Percentiles rank a stretch among this genome's conserved stretches.
phyloP scores from a whole-genome alignment of 768 basidiomycete species.

The Pleurotus sapidus region DNA sequence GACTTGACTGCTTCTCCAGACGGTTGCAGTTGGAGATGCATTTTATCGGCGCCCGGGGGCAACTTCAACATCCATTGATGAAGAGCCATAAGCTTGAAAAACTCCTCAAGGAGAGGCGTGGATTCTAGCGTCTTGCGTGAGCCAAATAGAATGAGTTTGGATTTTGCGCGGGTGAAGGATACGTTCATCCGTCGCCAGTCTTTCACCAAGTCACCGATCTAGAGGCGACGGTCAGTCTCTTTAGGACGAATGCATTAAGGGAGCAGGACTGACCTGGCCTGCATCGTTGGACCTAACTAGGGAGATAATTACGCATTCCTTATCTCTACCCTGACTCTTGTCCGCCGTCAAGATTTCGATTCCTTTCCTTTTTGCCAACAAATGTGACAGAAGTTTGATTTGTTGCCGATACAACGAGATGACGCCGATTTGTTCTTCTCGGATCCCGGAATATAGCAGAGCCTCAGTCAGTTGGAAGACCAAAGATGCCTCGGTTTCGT shows the following conservation, averaged over 20 bases:
- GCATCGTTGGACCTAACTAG: constrained; percentile 86
- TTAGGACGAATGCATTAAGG: not conserved
- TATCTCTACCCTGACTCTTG: constrained; percentile 92
- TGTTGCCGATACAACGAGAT: constrained; percentile 95
- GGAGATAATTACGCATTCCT: constrained; percentile 91
- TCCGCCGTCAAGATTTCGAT: constrained; percentile 92
- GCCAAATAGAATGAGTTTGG: constrained; percentile 90
- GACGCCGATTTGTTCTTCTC: constrained; percentile 73
- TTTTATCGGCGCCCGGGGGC: constrained; percentile 46
- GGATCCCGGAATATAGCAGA: constrained; percentile 62
- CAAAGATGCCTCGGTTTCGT: constrained; percentile 72
- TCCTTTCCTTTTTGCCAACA: constrained; percentile 50
- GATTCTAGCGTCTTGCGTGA: constrained; percentile 72
- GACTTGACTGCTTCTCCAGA: not conserved
- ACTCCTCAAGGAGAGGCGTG: constrained; percentile 62
- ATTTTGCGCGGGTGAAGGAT: constrained; percentile 88
- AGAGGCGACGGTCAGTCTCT: not conserved
- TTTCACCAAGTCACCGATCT: constrained; percentile 91
- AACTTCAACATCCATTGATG: constrained; percentile 71
- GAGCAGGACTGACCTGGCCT: constrained; percentile 55
- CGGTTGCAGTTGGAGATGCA: constrained; percentile 31
- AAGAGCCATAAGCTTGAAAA: constrained; percentile 74
- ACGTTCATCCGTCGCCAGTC: constrained; percentile 98
- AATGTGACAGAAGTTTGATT: constrained; percentile 78
- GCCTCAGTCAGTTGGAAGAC: constrained; percentile 68